These are phyloP conservation scores for Russula lepida DNA, from an alignment of 768 basidiomycete species.

Conservation along the genomic window DNA sequence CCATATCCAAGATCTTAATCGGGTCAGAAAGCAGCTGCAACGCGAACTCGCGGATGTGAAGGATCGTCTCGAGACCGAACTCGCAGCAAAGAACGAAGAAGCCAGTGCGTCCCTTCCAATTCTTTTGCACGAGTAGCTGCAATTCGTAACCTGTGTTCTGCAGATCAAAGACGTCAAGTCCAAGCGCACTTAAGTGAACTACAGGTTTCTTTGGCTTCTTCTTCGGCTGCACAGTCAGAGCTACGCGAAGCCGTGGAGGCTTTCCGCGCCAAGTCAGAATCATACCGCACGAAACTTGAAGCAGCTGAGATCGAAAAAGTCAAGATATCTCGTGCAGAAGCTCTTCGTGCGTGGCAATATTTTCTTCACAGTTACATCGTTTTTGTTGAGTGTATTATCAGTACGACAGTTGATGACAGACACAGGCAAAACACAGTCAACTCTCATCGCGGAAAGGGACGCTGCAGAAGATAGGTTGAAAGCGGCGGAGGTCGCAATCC, in stretches of 20 bases:
- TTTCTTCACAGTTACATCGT: neutral
- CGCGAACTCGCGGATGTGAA: conserved; percentile 43
- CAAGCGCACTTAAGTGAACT: conserved; percentile 55
- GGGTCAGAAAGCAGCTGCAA: conserved; percentile 51
- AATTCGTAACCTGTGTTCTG: neutral
- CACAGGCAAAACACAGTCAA: conserved; percentile 48
- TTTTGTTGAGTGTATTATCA: conserved; percentile 24
- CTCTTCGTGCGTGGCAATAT: conserved; percentile 38
- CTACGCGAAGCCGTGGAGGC: conserved; percentile 54
- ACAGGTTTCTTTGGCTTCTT: conserved; percentile 49
- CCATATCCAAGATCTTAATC: conserved; percentile 50
- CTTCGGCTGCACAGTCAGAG: conserved; percentile 57
- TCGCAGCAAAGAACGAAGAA: conserved; percentile 48
- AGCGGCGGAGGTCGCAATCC: conserved; percentile 43
- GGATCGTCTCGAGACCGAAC: conserved; percentile 47
- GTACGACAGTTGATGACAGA: conserved; percentile 56
- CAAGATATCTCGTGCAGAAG: conserved; percentile 56
- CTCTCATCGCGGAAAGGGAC: conserved; percentile 44
- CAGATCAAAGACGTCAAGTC: conserved; percentile 52
- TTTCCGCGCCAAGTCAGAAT: conserved; percentile 55
- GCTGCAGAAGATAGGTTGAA: conserved; percentile 42
- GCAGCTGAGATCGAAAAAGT: conserved; percentile 60
- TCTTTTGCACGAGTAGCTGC: neutral
- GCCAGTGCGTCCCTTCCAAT: conserved; percentile 35
- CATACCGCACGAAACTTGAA: conserved; percentile 53